A percentile compares a stretch with the other conserved stretches of the same genome.
Evolutionary conservation across 1,139 yeast genomes (phyloP).

Genomic region (Blastobotrys arbuscula): DNA sequence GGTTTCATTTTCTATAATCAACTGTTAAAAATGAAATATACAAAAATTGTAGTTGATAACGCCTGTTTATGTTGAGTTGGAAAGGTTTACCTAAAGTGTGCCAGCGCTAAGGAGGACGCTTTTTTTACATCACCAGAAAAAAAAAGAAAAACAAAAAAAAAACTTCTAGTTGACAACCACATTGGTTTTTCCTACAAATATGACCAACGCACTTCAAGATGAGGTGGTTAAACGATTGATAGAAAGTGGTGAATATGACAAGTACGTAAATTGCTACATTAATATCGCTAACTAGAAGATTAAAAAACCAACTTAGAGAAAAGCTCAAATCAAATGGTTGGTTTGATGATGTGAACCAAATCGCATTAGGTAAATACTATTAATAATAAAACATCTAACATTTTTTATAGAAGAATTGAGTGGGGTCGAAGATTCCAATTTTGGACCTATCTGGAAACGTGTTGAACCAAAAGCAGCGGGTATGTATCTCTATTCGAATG

Average conservation of each 20-base stretch:
- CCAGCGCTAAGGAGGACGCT: neutral
- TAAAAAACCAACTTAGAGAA: constrained; percentile 43
- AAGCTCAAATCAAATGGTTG: constrained; percentile 76
- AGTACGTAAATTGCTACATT: too few species aligned
- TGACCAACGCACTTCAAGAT: neutral
- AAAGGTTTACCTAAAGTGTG: neutral
- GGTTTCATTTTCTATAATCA: constrained; percentile 2
- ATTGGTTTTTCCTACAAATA: too few species aligned
- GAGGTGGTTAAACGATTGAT: constrained; percentile 43
- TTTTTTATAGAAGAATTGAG: constrained; percentile 35
- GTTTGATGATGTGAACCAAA: constrained; percentile 65
- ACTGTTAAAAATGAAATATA: too few species aligned
- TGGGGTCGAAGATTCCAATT: constrained; percentile 42
- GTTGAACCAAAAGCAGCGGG: constrained; percentile 63
- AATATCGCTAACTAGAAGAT: too few species aligned
- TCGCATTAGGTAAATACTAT: constrained; percentile 43
- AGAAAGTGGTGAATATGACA: constrained; percentile 74
- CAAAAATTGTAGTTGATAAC: too few species aligned
- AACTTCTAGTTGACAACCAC: neutral
- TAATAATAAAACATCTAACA: neutral
- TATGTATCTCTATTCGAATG: constrained; percentile 26
- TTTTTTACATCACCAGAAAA: neutral
- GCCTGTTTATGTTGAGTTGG: too few species aligned
- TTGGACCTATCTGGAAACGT: constrained; percentile 47
- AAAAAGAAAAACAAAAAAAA: too few species aligned